Conservation (phyloP, 2,329 filamentous ascomycete species). For the Aureobasidium sp. region DNA sequence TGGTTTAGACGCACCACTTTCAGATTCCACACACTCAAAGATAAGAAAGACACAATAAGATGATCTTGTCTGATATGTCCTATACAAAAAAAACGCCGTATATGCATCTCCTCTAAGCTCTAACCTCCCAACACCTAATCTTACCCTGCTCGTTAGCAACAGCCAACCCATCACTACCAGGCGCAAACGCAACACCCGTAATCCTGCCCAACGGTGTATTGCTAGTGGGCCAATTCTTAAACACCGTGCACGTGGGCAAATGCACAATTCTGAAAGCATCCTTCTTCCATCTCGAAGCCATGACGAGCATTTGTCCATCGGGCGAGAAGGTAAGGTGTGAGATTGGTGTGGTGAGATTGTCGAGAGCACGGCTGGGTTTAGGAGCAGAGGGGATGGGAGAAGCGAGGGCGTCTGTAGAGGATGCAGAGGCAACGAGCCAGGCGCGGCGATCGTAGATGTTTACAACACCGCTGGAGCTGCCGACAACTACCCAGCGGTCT, state of each 20-base stretch:
- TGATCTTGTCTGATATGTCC: neutral
- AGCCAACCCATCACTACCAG: conserved; percentile 51
- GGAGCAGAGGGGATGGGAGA: conserved; percentile 53
- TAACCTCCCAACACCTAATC: conserved; percentile 83
- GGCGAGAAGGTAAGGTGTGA: conserved; percentile 73
- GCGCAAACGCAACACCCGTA: conserved; percentile 45
- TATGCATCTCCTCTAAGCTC: conserved; percentile 15
- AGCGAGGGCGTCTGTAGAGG: conserved; percentile 10
- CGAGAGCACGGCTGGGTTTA: conserved; percentile 63
- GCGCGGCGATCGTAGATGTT: conserved; percentile 83
- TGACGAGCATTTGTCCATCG: conserved; percentile 81
- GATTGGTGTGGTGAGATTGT: conserved; percentile 81
- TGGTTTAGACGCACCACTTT: neutral
- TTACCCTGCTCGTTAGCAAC: conserved; percentile 85
- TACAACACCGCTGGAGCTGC: conserved; percentile 77
- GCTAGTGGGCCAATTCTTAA: conserved; percentile 91
- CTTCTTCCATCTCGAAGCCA: conserved; percentile 79
- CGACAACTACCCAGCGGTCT: conserved; percentile 83
- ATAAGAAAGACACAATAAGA: neutral
- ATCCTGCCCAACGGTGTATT: conserved; percentile 82
- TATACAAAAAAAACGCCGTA: neutral
- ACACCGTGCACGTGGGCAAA: conserved; percentile 85
- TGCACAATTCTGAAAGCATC: conserved; percentile 84
- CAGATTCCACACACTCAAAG: neutral
- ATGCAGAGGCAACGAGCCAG: conserved; percentile 35